These are phyloP conservation scores for Pseudonitzschia delicatissima DNA, from an alignment of 108 stramenopile species.

Conservation along the genomic window DNA sequence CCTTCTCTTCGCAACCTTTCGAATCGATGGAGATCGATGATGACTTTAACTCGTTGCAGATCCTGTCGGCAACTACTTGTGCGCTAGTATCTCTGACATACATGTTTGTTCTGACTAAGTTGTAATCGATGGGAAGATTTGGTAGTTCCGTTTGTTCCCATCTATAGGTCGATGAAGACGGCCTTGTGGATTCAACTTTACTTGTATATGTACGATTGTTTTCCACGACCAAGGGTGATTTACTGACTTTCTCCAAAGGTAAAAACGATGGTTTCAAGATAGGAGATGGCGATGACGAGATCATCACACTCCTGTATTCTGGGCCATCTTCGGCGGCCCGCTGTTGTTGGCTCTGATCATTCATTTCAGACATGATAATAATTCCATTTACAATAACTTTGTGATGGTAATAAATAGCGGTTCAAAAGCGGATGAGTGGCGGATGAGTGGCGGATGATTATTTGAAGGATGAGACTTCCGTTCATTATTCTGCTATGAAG, in stretches of 20 bases:
- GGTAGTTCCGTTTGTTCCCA: background rate
- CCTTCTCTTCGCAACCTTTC: background rate
- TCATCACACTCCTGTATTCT: constrained; percentile 30
- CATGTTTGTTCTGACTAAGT: constrained; percentile 23
- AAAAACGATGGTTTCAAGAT: constrained; percentile 10
- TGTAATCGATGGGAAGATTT: constrained; percentile 18
- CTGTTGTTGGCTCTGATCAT: background rate
- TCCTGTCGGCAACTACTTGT: constrained; percentile 20
- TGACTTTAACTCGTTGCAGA: background rate
- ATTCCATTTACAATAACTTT: too few species aligned
- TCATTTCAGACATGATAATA: too few species aligned
- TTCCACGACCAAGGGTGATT: constrained; percentile 14
- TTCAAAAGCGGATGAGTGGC: too few species aligned
- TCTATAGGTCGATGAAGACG: background rate
- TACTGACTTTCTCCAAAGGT: background rate
- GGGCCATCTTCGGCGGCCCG: constrained; percentile 14
- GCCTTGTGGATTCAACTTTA: background rate
- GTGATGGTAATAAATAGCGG: too few species aligned
- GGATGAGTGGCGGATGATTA: too few species aligned
- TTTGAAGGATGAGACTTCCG: too few species aligned
- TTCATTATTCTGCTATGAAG: too few species aligned
- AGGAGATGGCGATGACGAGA: constrained; percentile 14
- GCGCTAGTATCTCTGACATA: constrained; percentile 18
- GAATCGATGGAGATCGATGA: background rate
- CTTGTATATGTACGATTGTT: background rate